Percentiles rank a stretch among this genome's conserved stretches.
phyloP scores from a whole-genome alignment of 768 basidiomycete genomes.

The Auricularia auricula-judae region DNA sequence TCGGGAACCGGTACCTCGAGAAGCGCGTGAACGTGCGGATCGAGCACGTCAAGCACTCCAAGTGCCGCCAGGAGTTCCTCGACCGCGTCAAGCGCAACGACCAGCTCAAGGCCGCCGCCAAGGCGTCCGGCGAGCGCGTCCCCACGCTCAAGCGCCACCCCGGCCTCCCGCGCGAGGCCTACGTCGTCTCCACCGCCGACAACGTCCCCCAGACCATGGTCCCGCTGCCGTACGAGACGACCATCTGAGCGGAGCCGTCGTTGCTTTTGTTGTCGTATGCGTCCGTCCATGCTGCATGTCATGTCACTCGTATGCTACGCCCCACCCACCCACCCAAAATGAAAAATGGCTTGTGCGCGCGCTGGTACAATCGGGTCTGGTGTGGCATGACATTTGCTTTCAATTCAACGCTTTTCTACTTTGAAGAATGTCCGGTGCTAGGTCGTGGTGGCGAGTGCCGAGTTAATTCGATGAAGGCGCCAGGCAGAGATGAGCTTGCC shows the following conservation, averaged over 20 bases:
- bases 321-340: too few relatives aligned
- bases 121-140: slow-evolving; percentile 81
- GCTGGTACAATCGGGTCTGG: too few relatives aligned
- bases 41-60: slow-evolving; percentile 94
- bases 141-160: slow-evolving; percentile 73
- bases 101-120: slow-evolving; percentile 69
- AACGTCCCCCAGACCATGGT: slow-evolving; percentile 90
- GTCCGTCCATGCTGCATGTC: too few relatives aligned
- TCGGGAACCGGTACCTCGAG: slow-evolving; percentile 97
- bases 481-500: too few relatives aligned
- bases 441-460: too few relatives aligned
- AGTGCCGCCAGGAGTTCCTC: slow-evolving; percentile 95
- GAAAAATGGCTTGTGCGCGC: too few relatives aligned
- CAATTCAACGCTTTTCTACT: too few relatives aligned
- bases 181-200: slow-evolving; percentile 54
- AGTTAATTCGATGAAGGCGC: too few relatives aligned
- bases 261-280: too few relatives aligned
- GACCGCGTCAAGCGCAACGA: slow-evolving; percentile 92
- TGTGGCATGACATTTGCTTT: too few relatives aligned
- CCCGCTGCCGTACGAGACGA: slow-evolving; percentile 92
- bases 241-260: slow-evolving; percentile 47
- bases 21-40: slow-evolving; percentile 98
- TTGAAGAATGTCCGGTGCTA: too few relatives aligned
- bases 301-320: too few relatives aligned
- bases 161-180: slow-evolving; percentile 68